These are phyloP conservation scores for Oldenlandia corymbosa DNA, from an alignment of 257 asterid genomes.

Conservation along the genomic window DNA sequence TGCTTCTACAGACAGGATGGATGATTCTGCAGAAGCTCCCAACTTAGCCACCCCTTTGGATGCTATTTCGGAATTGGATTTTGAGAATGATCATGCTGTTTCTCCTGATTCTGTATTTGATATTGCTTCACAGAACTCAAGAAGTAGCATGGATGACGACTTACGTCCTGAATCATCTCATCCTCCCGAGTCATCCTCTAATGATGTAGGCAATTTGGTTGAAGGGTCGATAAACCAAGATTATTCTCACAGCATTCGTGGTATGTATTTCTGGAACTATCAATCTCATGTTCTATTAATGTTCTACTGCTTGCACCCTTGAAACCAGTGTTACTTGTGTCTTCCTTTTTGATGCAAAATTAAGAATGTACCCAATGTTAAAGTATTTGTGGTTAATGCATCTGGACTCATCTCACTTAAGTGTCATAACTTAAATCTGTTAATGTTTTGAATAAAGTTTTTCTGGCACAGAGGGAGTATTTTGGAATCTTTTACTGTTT, in stretches of 20 bases:
- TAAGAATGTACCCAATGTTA: no score
- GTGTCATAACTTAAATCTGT: no score
- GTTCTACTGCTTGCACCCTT: neutral
- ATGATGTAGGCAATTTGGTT: conserved; percentile 22
- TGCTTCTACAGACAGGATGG: conserved; percentile 31
- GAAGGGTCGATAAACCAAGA: conserved; percentile 39
- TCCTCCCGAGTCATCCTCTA: conserved; percentile 27
- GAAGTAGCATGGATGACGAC: conserved; percentile 44
- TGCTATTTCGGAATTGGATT: conserved; percentile 51
- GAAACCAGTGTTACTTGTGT: no score
- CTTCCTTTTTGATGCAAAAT: no score
- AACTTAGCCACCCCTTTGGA: conserved; percentile 42
- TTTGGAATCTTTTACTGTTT: neutral
- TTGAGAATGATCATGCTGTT: conserved; percentile 40
- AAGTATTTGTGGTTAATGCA: no score
- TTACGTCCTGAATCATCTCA: conserved; percentile 34
- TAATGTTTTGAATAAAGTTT: no score
- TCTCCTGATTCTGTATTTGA: conserved; percentile 57
- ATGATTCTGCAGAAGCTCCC: conserved; percentile 38
- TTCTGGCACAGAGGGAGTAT: no score
- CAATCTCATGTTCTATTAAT: no score
- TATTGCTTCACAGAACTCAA: conserved; percentile 49
- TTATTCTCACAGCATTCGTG: conserved; percentile 33
- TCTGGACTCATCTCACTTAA: no score
- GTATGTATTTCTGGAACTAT: conserved; percentile 39